Base-by-base conservation (phyloP, 2,329 filamentous ascomycete genomes). In the Colletotrichum horii region DNA sequence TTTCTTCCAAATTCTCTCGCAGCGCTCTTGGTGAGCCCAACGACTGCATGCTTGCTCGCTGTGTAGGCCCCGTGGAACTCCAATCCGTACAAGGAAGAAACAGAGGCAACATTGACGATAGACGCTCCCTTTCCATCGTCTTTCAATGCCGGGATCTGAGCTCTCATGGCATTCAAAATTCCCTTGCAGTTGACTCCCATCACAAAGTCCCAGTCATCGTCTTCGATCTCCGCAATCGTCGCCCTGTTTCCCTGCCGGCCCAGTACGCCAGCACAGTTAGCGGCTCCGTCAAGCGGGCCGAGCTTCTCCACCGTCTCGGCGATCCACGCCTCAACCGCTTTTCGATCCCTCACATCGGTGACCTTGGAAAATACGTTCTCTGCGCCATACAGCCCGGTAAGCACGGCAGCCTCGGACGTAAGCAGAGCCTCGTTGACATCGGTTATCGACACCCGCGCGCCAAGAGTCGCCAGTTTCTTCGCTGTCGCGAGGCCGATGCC, bases 401-500 rank as follows among this genome's bases (percentile, higher is more conserved):
- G 71, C 14, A 77, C 78, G 6, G 67, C 32, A 7, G 66, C 69
- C 14, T 28, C 67, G 8, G 71, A 78, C 7, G 79, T 66, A 8
- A 88, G 81, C 3, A 82, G 79, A 1, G 76, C 72, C 8, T 81
- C 78, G 65, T 86, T 83, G 72, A 90, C 82, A 78, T 91, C 89
- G 16, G 85, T 87, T 8, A 90, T 81, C 4, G 88, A 88, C 9
- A 91, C 78, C 6, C 77, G 81, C 4, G 87, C 88, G 32, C 88
- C 89, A 26, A 83, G 82, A 2, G 82, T 78, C 60, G 86, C 84
- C 3, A 89, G 83, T 26, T 86, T 82, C n/a, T 84, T 82, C 9
- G 88, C 86, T 8, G 87, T 87, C 12, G 86, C 86, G 22, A 87
- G 83, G 36, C 88, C 89, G 67, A 90, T 90, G n/a, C 89, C 89